phyloP scores from a whole-genome alignment of 2,329 filamentous ascomycete genomes.

The Pseudogymnoascus sp. region DNA sequence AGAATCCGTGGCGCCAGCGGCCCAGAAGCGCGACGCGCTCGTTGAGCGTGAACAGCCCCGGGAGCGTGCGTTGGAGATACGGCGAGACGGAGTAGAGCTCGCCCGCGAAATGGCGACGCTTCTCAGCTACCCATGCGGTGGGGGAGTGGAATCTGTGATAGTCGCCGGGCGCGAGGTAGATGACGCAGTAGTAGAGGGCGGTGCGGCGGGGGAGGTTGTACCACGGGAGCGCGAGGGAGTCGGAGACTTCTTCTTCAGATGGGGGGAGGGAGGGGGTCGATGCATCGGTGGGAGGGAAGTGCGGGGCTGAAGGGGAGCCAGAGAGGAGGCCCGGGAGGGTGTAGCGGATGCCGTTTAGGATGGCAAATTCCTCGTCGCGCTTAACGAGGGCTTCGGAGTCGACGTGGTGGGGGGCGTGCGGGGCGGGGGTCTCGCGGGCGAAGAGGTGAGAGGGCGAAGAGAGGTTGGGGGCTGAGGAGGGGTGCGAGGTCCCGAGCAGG shows the following conservation, averaged over 20 bases:
- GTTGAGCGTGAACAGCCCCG: conserved; percentile 92
- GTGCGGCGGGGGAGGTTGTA: conserved; percentile 50
- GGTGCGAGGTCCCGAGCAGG: conserved; percentile 65
- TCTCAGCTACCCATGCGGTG: conserved; percentile 89
- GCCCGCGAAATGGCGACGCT: conserved; percentile 91
- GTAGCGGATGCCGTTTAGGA: conserved; percentile 91
- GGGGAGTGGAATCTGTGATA: conserved; percentile 98
- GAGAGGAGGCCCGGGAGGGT: conserved; percentile 83
- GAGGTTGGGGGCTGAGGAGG: conserved; percentile 30
- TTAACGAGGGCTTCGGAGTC: conserved; percentile 58
- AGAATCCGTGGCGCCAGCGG: conserved; percentile 95
- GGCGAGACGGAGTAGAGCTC: conserved; percentile 94
- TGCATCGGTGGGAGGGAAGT: conserved; percentile 55
- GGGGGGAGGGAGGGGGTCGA: conserved; percentile 59
- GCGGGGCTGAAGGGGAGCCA: conserved; percentile 44
- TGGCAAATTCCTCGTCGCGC: conserved; percentile 86
- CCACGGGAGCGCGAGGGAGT: conserved; percentile 75
- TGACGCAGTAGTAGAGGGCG: conserved; percentile 83
- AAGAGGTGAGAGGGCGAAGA: conserved; percentile 43
- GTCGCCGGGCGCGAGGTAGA: conserved; percentile 94
- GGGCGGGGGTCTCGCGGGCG: conserved; percentile 12
- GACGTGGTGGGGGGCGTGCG: background rate
- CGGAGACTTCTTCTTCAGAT: conserved; percentile 77
- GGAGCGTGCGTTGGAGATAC: conserved; percentile 85
- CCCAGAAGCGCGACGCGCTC: conserved; percentile 91